phyloP scores from a whole-genome alignment of 2,329 filamentous ascomycete species.

The Chalaropsis ovoidea region DNA sequence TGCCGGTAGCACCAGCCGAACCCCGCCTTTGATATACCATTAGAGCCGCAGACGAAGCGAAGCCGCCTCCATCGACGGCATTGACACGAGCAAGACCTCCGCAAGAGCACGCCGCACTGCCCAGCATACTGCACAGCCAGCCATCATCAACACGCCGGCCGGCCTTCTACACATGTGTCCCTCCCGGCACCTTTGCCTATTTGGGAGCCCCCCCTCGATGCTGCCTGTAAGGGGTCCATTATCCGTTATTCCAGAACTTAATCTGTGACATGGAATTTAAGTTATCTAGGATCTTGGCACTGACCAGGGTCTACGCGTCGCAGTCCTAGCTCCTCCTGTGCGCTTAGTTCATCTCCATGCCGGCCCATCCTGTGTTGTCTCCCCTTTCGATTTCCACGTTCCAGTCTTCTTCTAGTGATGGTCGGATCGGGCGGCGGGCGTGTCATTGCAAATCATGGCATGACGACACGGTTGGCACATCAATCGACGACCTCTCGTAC shows the following conservation, averaged over 20 bases:
- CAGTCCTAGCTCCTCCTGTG: background rate
- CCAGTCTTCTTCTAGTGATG: background rate
- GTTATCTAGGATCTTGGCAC: conserved; percentile 7
- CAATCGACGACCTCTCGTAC: too few relatives aligned
- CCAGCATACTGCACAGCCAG: too few relatives aligned
- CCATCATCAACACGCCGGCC: too few relatives aligned
- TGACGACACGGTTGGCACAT: too few relatives aligned
- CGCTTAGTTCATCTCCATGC: background rate
- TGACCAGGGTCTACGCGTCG: background rate
- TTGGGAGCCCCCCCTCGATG: background rate
- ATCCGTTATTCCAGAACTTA: background rate
- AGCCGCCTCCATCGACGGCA: too few relatives aligned
- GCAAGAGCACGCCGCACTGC: too few relatives aligned
- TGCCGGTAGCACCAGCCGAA: too few relatives aligned
- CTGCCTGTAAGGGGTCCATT: background rate
- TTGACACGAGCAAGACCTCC: too few relatives aligned
- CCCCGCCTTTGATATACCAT: too few relatives aligned
- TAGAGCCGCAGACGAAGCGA: too few relatives aligned
- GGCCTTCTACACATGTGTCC: too few relatives aligned
- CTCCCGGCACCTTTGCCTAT: conserved; percentile 2
- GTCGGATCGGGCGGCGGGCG: background rate
- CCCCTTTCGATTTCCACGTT: background rate
- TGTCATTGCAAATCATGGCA: background rate
- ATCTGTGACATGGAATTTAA: conserved; percentile 4
- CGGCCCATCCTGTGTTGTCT: background rate